Evolutionary conservation across 768 basidiomycete species (phyloP).

Genomic region (Calocybe indica): DNA sequence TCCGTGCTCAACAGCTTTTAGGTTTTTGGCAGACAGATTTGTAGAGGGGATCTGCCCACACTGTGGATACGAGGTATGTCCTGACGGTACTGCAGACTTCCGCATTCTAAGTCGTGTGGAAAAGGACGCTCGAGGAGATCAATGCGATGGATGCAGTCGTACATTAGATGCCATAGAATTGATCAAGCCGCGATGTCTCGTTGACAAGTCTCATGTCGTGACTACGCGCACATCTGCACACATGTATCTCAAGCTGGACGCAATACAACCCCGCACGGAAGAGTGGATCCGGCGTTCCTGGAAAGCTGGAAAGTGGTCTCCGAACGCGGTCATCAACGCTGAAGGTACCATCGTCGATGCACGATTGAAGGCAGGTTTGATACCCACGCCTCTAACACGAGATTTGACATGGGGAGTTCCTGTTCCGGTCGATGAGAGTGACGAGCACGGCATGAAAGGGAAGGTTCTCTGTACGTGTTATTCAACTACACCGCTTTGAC

Average conservation of each 20-base stretch:
- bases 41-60: slow-evolving; percentile 98
- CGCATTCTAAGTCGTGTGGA: too few species aligned
- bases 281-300: slow-evolving; percentile 82
- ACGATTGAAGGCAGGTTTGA: slow-evolving; percentile 77
- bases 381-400: slow-evolving; percentile 87
- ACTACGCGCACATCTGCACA: slow-evolving; percentile 76
- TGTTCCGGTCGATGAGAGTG: slow-evolving; percentile 73
- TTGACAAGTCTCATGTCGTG: slow-evolving; percentile 75
- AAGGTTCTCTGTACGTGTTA: slow-evolving; percentile 90
- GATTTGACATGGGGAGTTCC: slow-evolving; percentile 97
- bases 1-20: slow-evolving; percentile 18
- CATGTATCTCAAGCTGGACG: slow-evolving; percentile 87
- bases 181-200: slow-evolving; percentile 89
- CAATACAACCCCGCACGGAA: slow-evolving; percentile 75
- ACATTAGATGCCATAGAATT: slow-evolving; percentile 93
- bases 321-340: slow-evolving; percentile 83
- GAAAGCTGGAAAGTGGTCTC: slow-evolving; percentile 85
- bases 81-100: too few species aligned
- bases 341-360: slow-evolving; percentile 90
- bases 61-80: slow-evolving; percentile 71
- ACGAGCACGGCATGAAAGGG: slow-evolving; percentile 79
- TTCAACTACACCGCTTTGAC: background rate
- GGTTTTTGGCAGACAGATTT: slow-evolving; percentile 94
- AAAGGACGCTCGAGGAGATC: slow-evolving; percentile 95
- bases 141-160: slow-evolving; percentile 90